phyloP scores from a whole-genome alignment of 805 yeast species.

The Yarrowia sp. region DNA sequence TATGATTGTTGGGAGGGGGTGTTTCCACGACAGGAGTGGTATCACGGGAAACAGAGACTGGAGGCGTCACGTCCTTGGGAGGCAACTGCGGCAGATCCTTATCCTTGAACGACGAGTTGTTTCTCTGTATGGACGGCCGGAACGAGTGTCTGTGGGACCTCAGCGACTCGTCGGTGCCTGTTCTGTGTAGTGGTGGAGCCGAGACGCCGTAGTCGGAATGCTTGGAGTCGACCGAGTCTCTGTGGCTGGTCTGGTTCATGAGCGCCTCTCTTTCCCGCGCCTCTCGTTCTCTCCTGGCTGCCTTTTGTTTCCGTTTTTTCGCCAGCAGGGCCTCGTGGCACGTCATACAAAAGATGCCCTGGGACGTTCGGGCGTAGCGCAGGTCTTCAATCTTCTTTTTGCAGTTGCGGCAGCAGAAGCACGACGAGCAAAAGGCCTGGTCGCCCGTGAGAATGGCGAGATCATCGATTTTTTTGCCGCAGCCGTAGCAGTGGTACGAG shows the following conservation, averaged over 20 bases:
- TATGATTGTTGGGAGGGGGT: not conserved
- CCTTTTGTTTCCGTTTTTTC: slow-evolving; percentile 59
- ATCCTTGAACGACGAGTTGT: slow-evolving; percentile 33
- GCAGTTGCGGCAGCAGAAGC: slow-evolving; percentile 91
- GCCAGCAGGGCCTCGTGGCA: slow-evolving; percentile 87
- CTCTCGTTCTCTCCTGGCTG: slow-evolving; percentile 32
- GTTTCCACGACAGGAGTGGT: slow-evolving; percentile 4
- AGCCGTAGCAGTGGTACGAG: slow-evolving; percentile 86
- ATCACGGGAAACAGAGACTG: not conserved
- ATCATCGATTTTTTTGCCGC: slow-evolving; percentile 87
- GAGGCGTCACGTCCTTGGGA: not conserved
- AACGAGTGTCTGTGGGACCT: slow-evolving; percentile 23
- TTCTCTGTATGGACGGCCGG: slow-evolving; percentile 21
- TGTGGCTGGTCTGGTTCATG: not conserved
- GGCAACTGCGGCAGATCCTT: slow-evolving; percentile 38
- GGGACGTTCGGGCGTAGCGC: slow-evolving; percentile 89
- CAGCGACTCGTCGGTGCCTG: slow-evolving; percentile 23
- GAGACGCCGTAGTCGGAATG: slow-evolving; percentile 7
- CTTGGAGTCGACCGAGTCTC: slow-evolving; percentile 29
- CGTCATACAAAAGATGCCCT: slow-evolving; percentile 89
- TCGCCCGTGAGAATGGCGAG: slow-evolving; percentile 94
- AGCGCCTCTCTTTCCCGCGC: slow-evolving; percentile 23
- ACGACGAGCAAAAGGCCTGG: slow-evolving; percentile 88
- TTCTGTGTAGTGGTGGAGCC: slow-evolving; percentile 11
- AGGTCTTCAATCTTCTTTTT: slow-evolving; percentile 84